Evolutionary conservation across 164 flowering plant genomes (phyloP).

Genomic region (Cinnamomum micranthum): DNA sequence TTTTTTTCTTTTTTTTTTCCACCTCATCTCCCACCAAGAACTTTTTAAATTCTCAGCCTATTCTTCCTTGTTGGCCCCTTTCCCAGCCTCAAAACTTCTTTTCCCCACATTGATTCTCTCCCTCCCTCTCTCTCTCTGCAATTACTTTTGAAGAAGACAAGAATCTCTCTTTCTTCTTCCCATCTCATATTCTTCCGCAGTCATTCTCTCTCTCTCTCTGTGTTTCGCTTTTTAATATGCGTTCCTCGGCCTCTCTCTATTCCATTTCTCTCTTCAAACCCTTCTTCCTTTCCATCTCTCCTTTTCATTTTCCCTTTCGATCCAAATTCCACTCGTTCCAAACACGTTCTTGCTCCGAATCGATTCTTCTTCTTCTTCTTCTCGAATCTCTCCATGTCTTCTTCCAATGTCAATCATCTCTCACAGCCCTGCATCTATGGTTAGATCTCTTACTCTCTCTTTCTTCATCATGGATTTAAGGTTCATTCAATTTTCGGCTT

Average conservation of each 20-base stretch:
- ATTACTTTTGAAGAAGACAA: not conserved
- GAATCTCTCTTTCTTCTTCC: slow-evolving; percentile 16
- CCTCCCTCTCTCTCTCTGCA: not conserved
- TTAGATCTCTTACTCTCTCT: slow-evolving; percentile 13
- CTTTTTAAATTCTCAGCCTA: not conserved
- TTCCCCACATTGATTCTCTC: not conserved
- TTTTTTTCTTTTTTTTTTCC: too few species aligned
- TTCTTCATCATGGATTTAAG: not conserved
- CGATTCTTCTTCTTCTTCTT: slow-evolving; percentile 23
- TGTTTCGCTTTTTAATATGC: not conserved
- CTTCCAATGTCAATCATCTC: slow-evolving; percentile 42
- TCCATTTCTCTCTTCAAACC: slow-evolving; percentile 5
- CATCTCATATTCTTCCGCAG: not conserved
- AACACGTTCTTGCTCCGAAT: slow-evolving; percentile 8
- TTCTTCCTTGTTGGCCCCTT: not conserved
- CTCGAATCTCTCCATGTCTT: slow-evolving; percentile 39
- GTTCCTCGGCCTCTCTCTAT: slow-evolving; percentile 5
- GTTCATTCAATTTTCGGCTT: not conserved
- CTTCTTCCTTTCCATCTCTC: not conserved
- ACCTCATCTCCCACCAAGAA: not conserved
- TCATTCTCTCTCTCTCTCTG: not conserved
- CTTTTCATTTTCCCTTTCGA: slow-evolving; percentile 1
- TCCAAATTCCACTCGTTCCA: not conserved
- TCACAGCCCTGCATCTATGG: slow-evolving; percentile 64
- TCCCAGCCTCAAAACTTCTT: not conserved